Base-by-base conservation (phyloP, 2,329 filamentous ascomycete species). In the Rhynchosporium secalis region DNA sequence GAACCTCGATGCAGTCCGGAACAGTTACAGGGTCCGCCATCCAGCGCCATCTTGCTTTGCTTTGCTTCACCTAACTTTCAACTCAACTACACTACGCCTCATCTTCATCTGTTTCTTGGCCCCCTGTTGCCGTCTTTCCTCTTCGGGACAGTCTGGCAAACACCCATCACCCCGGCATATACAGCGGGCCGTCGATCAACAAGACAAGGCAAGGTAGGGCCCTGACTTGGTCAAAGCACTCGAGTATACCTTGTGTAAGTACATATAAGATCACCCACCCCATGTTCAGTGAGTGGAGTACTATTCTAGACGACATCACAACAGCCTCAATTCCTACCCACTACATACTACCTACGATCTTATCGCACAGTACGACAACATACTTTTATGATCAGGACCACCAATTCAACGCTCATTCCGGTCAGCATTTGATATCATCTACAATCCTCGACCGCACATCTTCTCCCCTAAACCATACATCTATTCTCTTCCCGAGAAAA, bases 111-210 rank as follows among this genome's bases (percentile, higher is more conserved):
- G 56, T 41, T 43, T 51, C 56, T 41, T 47, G 26, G 20, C 47
- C 51, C 20, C 51, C 56, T 49, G 38, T 48, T 41, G 38, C 46
- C 26, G n/a, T 47, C 46, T 58, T 40, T 12, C 31, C 33, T 38
- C 20, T 56, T 46, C 29, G n/a, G 46, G 56, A 40, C 45, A 40
- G 7, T 40, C 45, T 49, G 45, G 43, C 41, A 51, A 40, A 38
- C 51, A 46, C 28, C 51, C 51, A 51, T 48, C 36, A 58, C 56
- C 29, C 59, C 59, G 51, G 65, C 65, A 67, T 64, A 63, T 67
- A 61, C 64, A 62, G 61, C 63, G 63, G 65, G 58, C 67, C 66
- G 64, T 68, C 59, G 55, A 65, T 61, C 58, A 66, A 51, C 61
- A 56, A 61, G 43, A 43, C 33, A 36, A 36, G 33, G 33, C 33